A percentile compares a stretch with the other conserved stretches of the same genome.
Conservation (phyloP, 2,329 filamentous ascomycete genomes). For the Xylariaceae sp. region DNA sequence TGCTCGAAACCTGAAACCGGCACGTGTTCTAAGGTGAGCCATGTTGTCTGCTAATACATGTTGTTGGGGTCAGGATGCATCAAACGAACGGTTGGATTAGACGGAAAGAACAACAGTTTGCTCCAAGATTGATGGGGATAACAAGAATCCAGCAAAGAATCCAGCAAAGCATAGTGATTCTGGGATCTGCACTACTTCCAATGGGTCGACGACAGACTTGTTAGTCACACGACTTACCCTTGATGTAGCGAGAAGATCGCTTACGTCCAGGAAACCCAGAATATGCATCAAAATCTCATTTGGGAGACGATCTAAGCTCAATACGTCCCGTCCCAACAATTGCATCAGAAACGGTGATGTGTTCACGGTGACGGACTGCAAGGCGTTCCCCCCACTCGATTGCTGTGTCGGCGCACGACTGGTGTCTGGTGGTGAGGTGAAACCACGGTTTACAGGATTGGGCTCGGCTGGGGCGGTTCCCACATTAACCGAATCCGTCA, state of each 20-base stretch:
- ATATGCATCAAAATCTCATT: slow-evolving; percentile 55
- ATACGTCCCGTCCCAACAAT: slow-evolving; percentile 26
- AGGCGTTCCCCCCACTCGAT: slow-evolving; percentile 17
- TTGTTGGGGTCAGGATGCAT: neutral
- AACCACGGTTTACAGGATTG: slow-evolving; percentile 4
- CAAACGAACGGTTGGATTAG: slow-evolving; percentile 7
- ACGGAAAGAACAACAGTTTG: neutral
- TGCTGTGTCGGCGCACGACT: slow-evolving; percentile 12
- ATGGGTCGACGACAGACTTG: neutral
- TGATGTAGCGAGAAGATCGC: slow-evolving; percentile 51
- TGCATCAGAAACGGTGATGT: slow-evolving; percentile 17
- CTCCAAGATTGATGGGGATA: slow-evolving; percentile 5
- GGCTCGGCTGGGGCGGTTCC: slow-evolving; percentile 12
- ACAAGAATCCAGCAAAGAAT: slow-evolving; percentile 7
- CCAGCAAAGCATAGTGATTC: slow-evolving; percentile 4
- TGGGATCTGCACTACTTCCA: neutral
- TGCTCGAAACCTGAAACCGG: neutral
- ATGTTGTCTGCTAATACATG: neutral
- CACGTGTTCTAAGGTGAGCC: neutral
- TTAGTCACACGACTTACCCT: slow-evolving; percentile 41
- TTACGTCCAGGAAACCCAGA: slow-evolving; percentile 51
- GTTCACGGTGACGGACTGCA: slow-evolving; percentile 18
- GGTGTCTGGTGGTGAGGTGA: slow-evolving; percentile 14
- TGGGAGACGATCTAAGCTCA: slow-evolving; percentile 41
- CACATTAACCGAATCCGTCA: neutral